Conservation (phyloP, 2,329 filamentous ascomycete genomes). For the Xylaria sp. region DNA sequence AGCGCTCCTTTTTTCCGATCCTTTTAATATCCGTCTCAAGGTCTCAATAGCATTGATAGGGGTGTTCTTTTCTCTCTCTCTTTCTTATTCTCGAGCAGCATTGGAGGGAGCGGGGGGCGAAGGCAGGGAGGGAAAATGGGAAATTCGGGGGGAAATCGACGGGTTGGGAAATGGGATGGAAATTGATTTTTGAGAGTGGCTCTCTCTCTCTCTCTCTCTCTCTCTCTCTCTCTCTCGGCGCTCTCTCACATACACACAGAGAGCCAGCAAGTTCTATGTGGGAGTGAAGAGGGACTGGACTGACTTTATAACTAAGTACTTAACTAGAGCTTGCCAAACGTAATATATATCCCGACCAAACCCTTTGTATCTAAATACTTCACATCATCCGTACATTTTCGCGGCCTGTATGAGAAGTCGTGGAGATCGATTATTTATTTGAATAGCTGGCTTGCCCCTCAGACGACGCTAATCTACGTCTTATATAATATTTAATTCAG, state of each 20-base stretch:
- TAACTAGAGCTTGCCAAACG: conserved; percentile 3
- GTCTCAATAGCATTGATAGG: conserved; percentile 30
- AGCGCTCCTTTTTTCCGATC: background rate
- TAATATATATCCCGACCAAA: conserved; percentile 15
- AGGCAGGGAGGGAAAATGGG: conserved; percentile 8
- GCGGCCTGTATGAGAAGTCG: background rate
- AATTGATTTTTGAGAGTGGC: background rate
- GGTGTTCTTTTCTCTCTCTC: conserved; percentile 13
- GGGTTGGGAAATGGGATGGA: conserved; percentile 5
- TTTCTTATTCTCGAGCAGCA: background rate
- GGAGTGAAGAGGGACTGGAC: background rate
- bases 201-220: conserved; percentile 11
- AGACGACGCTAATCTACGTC: background rate
- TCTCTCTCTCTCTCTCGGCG: conserved; percentile 9
- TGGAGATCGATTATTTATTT: background rate
- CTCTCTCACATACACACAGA: background rate
- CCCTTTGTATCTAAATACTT: background rate
- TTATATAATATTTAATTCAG: conserved; percentile 2
- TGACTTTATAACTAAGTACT: background rate
- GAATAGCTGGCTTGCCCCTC: background rate
- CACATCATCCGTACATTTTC: background rate
- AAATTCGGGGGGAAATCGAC: background rate
- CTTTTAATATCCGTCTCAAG: background rate
- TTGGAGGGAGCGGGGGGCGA: background rate
- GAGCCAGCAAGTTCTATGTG: background rate